Evolutionary conservation across 148 eudicot species (phyloP).

Genomic region (Nepenthes gracilis): DNA sequence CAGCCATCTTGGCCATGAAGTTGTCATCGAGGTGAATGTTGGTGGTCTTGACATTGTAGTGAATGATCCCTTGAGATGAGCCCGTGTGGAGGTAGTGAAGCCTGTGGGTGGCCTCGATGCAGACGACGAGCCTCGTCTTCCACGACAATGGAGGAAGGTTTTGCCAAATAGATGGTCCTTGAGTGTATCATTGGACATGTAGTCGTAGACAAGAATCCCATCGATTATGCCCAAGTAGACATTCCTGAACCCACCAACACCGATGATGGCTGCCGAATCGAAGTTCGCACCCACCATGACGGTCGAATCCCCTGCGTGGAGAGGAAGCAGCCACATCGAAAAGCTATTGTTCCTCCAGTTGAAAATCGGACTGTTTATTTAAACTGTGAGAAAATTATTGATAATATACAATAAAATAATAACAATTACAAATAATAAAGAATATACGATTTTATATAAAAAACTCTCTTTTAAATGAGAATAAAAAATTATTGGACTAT

Average conservation of each 20-base stretch:
- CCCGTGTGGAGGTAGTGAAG: slow-evolving; percentile 90
- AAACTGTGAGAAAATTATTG: no score
- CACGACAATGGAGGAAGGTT: slow-evolving; percentile 46
- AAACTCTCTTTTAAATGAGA: no score
- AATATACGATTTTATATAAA: no score
- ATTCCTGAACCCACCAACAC: slow-evolving; percentile 86
- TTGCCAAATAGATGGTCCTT: slow-evolving; percentile 79
- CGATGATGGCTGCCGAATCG: slow-evolving; percentile 47
- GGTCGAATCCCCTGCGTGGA: slow-evolving; percentile 59
- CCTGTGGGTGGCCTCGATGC: slow-evolving; percentile 75
- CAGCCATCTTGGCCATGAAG: slow-evolving; percentile 76
- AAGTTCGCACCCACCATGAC: slow-evolving; percentile 51
- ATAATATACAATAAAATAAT: no score
- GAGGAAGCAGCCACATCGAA: slow-evolving; percentile 80
- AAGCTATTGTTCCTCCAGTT: slow-evolving; percentile 56
- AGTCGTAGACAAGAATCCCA: slow-evolving; percentile 78
- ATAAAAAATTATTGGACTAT: no score
- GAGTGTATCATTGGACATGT: slow-evolving; percentile 69
- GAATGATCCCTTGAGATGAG: slow-evolving; percentile 72
- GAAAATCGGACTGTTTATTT: no score
- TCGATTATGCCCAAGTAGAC: slow-evolving; percentile 64
- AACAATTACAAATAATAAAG: no score
- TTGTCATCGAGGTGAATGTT: slow-evolving; percentile 70
- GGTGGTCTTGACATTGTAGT: slow-evolving; percentile 79
- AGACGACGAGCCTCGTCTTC: slow-evolving; percentile 72